phyloP scores from a whole-genome alignment of 352 stramenopile species.

The Globisporangium nodosum region DNA sequence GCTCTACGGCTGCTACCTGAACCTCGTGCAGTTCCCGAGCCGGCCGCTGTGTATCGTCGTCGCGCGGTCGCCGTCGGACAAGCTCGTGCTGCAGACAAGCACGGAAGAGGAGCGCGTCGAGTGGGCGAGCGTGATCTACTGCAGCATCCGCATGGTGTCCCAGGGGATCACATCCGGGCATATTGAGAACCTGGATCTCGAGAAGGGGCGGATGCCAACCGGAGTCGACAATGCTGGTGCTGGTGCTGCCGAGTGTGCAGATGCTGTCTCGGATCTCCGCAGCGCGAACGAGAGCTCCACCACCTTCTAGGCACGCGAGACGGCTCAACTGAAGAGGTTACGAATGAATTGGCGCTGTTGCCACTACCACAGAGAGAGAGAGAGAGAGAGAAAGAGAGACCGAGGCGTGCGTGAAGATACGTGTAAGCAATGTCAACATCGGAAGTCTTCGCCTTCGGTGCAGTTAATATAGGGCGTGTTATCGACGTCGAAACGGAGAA shows the following conservation, averaged over 20 bases:
- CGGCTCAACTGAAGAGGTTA: background rate
- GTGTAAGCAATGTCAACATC: no score
- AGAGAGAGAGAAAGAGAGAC: background rate
- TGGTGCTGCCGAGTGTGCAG: background rate
- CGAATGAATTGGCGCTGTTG: background rate
- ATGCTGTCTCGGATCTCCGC: background rate
- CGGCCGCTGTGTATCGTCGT: slow-evolving; percentile 80
- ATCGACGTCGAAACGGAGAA: no score
- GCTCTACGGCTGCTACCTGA: slow-evolving; percentile 80
- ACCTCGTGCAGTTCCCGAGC: slow-evolving; percentile 64
- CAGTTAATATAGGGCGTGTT: no score
- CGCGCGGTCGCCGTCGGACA: slow-evolving; percentile 78
- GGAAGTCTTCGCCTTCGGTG: no score
- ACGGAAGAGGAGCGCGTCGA: slow-evolving; percentile 77
- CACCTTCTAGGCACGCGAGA: background rate
- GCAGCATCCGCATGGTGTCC: slow-evolving; percentile 83
- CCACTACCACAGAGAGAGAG: background rate
- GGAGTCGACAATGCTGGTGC: background rate
- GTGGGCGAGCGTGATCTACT: slow-evolving; percentile 85
- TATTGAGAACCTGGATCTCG: slow-evolving; percentile 69
- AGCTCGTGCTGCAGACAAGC: slow-evolving; percentile 69
- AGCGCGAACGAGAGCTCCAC: background rate
- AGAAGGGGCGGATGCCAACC: slow-evolving; percentile 17
- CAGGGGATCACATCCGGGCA: slow-evolving; percentile 80
- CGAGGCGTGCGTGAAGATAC: background rate